Conservation (phyloP, 768 basidiomycete species). For the Harrya chromipes region DNA sequence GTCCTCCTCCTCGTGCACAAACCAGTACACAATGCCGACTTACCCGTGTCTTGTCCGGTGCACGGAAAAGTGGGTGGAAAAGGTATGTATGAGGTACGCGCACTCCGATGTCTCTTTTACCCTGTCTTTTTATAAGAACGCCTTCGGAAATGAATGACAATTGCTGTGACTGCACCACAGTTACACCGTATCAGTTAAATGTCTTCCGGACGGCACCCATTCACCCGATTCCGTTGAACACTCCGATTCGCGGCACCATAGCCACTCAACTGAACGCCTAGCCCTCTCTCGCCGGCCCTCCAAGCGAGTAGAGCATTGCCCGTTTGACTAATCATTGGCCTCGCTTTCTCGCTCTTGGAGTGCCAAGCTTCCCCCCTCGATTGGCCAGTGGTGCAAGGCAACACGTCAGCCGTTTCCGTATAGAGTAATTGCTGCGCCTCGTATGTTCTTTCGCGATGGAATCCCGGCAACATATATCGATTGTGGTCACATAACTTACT, state of each 20-base stretch:
- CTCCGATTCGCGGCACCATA: constrained; percentile 25
- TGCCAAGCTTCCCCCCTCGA: constrained; percentile 22
- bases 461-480: constrained; percentile 26
- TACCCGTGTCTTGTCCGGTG: constrained; percentile 12
- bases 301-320: constrained; percentile 29
- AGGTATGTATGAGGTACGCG: constrained; percentile 25
- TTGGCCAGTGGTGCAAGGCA: constrained; percentile 9
- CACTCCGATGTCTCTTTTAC: constrained; percentile 9
- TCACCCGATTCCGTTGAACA: constrained; percentile 33
- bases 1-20: constrained; percentile 17
- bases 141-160: constrained; percentile 36
- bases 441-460: constrained; percentile 28
- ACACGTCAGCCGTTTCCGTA: constrained; percentile 13
- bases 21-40: constrained; percentile 16
- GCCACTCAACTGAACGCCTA: constrained; percentile 21
- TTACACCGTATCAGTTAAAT: constrained; percentile 19
- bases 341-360: constrained; percentile 18
- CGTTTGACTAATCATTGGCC: constrained; percentile 27
- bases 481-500: constrained; percentile 24
- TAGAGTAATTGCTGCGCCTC: constrained; percentile 23
- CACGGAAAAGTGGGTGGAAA: constrained; percentile 7
- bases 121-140: constrained; percentile 28
- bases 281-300: constrained; percentile 16
- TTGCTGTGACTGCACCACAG: constrained; percentile 27
- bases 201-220: constrained; percentile 27